Evolutionary conservation across 495 filamentous ascomycete species (phyloP), one percentile per base, ranked within the genome.

Genomic region (Penicillium diatomitis): DNA sequence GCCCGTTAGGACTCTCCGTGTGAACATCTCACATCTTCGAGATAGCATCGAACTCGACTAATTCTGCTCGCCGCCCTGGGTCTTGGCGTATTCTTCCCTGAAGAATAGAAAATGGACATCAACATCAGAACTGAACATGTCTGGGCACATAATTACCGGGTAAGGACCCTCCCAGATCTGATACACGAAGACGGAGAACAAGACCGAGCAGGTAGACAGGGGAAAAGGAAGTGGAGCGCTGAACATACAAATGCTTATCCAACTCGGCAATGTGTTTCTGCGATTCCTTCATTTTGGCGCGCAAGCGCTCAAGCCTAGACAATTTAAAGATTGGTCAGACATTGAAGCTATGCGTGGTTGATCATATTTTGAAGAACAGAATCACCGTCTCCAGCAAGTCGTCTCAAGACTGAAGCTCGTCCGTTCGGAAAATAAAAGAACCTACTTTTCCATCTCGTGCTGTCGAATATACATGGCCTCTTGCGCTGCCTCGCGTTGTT

Each of bases 401-500:
- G 20, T 20, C 20, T 20, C 1, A 20, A 20, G 20, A 20, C 2
- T 2, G 20, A 20, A 20, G 20, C 20, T 20, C 20, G 20, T 20
- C 20, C 20, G 20, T 20, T 20, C 20, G 20, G 20, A 20, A 2
- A 37, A 7, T 32, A 6, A 6, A 6, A 30, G 33, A 32, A 57
- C 61, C 31, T 53, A 82, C 83, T 94, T 94, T 64, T 83, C 77
- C 71, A 77, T 74, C 79, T 96, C 90, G 46, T 82, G 78, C 70
- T 84, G 67, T 46, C 75, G 69, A 67, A 96, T 84, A 65, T 83
- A 82, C 59, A 75, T 77, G 55, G 86, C 83, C 70, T 96, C 91
- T 57, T 70, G 72, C 40, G 90, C 90, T 48, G 80, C 80, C 70
- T 96, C 90, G 60, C 90, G 87, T 60, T 80, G 81, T 57, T 83